Conservation (phyloP, 2,329 filamentous ascomycete species). For the Fonsecaea pugnacius region DNA sequence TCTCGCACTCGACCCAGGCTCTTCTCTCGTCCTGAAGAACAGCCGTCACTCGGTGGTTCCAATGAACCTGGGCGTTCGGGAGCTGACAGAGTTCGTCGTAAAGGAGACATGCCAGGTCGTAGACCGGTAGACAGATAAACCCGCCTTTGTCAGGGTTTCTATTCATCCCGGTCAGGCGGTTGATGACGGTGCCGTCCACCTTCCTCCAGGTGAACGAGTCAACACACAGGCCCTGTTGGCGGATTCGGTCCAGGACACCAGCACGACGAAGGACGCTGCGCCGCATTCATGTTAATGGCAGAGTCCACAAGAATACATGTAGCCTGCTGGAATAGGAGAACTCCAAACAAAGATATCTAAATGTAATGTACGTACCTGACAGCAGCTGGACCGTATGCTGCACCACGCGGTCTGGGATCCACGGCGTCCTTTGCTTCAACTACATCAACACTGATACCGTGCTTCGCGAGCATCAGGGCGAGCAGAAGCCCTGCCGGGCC, state of each 20-base stretch:
- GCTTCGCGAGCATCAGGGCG: slow-evolving; percentile 39
- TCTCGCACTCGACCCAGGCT: slow-evolving; percentile 5
- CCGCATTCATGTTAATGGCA: background rate
- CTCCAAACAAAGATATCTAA: background rate
- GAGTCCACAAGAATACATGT: background rate
- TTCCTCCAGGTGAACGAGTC: slow-evolving; percentile 54
- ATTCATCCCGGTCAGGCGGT: slow-evolving; percentile 37
- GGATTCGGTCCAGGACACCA: slow-evolving; percentile 61
- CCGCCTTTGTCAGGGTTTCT: slow-evolving; percentile 39
- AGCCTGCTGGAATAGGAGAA: background rate
- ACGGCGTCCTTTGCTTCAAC: slow-evolving; percentile 53
- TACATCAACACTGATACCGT: slow-evolving; percentile 36
- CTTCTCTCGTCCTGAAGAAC: slow-evolving; percentile 15
- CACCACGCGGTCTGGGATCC: slow-evolving; percentile 57
- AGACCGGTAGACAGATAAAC: slow-evolving; percentile 47
- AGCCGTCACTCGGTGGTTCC: slow-evolving; percentile 46
- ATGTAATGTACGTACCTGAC: slow-evolving; percentile 39
- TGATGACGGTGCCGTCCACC: slow-evolving; percentile 43
- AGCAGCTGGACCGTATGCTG: slow-evolving; percentile 64
- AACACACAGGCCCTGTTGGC: slow-evolving; percentile 37
- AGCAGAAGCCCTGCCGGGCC: slow-evolving; percentile 41
- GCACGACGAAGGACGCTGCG: slow-evolving; percentile 56
- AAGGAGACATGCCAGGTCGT: slow-evolving; percentile 49
- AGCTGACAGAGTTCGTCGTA: slow-evolving; percentile 44
- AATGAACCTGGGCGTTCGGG: slow-evolving; percentile 46